Evolutionary conservation across 441 rosid genomes (phyloP), one percentile per base, ranked within the genome.

Genomic region (Syzygium malaccense): DNA sequence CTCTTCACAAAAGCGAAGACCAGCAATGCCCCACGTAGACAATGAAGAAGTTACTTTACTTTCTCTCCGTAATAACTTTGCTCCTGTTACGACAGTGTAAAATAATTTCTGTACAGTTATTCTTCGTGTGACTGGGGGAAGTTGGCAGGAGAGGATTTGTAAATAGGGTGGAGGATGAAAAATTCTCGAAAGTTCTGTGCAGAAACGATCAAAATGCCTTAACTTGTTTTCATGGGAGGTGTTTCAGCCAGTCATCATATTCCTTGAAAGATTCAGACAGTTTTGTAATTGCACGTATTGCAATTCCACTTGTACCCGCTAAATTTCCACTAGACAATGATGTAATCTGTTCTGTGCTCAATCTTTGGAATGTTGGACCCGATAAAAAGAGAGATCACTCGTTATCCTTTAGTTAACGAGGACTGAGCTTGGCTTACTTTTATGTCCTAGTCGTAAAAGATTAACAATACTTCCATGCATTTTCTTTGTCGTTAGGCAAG

Each of bases 61-160:
- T 30, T 85, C 37, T 49, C 41, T 57, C 48, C 85, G 33, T 87
- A 88, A 80, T 88, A 83, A 49, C 88, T 58, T 55, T 51, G 86
- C 87, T 41, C 28, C 91, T 89, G 85, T 54, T 79, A 85, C 53
- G 28, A 71, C 17, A 6, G 32, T 92, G 93, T 89, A 89, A 91
- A 91, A 86, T 84, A 90, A 92, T 93, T 93, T 91, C 89, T 96
- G 97, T 96, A 94, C 95, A 96, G 96, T 66, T 90, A 93, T 94
- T 96, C 95, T 93, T 95, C 91, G 4, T 30, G 58, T 93, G 89
- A 88, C 95, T 26, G 89, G 90, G 89, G 87, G 85, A 41, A 15
- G 64, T 86, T 87, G 85, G 68, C 87, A 85, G 75, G 88, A 86
- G 86, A 85, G 88, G 60, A 86, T 84, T 55, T 90, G 93, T 91